These are phyloP conservation scores for Cryptococcus wingfieldii DNA, from an alignment of 1,284 basidiomycete species.

Conservation along the genomic window DNA sequence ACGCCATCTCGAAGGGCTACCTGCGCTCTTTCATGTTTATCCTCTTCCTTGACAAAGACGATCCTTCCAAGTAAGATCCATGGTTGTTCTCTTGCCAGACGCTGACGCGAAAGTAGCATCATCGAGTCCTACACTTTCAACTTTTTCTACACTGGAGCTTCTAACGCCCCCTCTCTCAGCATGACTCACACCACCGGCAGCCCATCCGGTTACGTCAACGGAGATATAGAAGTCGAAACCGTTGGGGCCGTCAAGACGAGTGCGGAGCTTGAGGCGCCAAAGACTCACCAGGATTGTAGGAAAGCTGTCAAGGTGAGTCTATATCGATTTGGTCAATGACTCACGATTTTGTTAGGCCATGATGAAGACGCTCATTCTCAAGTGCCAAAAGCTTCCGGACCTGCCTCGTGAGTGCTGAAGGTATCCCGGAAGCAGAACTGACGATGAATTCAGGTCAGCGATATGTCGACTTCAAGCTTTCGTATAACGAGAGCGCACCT, in stretches of 20 bases:
- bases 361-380: constrained; percentile 5
- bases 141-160: constrained; percentile 17
- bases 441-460: constrained; percentile 9
- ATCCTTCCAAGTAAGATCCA: constrained; percentile 12
- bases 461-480: constrained; percentile 21
- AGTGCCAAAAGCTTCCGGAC: constrained; percentile 7
- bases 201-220: not conserved
- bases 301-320: constrained; percentile 6
- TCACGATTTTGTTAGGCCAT: not conserved
- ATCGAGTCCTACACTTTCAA: constrained; percentile 30
- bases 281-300: constrained; percentile 7
- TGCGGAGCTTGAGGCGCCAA: not conserved
- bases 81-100: not conserved
- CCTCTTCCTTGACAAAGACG: constrained; percentile 17
- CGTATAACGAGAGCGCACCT: constrained; percentile 15
- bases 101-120: constrained; percentile 14
- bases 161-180: not conserved
- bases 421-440: not conserved
- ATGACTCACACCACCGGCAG: not conserved
- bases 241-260: not conserved
- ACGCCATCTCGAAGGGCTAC: constrained; percentile 17
- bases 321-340: not conserved
- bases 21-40: constrained; percentile 20
- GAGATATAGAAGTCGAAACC: not conserved
- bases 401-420: constrained; percentile 16